Evolutionary conservation across 1,284 basidiomycete species (phyloP), one percentile per base, ranked within the genome.

Genomic region (Lignosus rhinocerotis): DNA sequence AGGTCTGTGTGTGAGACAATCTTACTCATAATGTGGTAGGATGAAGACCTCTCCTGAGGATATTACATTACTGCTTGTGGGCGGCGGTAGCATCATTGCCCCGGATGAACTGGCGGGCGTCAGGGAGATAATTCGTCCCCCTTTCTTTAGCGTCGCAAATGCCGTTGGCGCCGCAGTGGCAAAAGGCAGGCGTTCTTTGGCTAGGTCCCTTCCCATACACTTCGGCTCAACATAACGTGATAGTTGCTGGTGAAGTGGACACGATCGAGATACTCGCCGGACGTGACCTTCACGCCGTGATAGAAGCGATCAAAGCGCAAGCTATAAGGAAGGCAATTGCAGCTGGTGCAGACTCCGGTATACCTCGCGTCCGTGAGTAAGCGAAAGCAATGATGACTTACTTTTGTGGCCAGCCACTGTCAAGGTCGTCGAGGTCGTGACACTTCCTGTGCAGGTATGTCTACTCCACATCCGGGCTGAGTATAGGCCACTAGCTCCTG

Each of bases 31-130:
- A 8, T 30, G 4, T 21, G 19, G 42, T 47, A 70, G 72, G 30
- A 85, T 86, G 84, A 87, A 87, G 73, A 87, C 84, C 5, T 77
- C 75, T 6, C 76, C 79, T 0, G 80, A 79, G 49, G 75, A 75
- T 63, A 76, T 75, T 43, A 77, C 76, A 6, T 69, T 82, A 2
- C 73, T 82, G 4, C 75, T 85, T 9, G 83, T 83, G 46, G 83
- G 82, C 45, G 83, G 83, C 36, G 80, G 80, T 3, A 76, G 76
- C 25, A 77, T 82, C 49, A 74, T 83, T 44, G 71, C 75, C 1
- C 82, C 83, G 0, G 66, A 73, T 6, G 53, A 67, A 8, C 71
- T 86, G 0, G 65, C 70, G 11, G 84, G 83, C 14, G 79, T 83
- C 3, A 73, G 67, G 21, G 72, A 77, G 51, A 77, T 85, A 38